A percentile compares a stretch with the other conserved stretches of the same genome.
These are phyloP conservation scores for Lachancea cidri DNA, from an alignment of 805 yeast species.

Conservation along the genomic window DNA sequence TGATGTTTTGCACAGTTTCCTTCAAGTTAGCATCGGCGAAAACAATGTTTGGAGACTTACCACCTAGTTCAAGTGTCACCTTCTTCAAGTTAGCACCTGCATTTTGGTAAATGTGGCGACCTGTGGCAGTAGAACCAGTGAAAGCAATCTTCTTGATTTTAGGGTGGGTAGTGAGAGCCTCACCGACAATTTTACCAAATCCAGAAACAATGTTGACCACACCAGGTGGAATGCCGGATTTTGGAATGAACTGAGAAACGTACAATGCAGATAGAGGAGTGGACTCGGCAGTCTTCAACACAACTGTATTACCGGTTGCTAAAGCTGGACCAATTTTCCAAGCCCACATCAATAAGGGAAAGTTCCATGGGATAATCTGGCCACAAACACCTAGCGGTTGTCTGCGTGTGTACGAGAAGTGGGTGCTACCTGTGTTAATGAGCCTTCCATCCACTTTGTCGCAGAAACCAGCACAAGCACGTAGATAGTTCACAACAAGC, in stretches of 20 bases:
- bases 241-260: slow-evolving; percentile 60
- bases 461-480: slow-evolving; percentile 88
- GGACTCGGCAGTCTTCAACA: slow-evolving; percentile 85
- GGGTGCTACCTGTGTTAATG: slow-evolving; percentile 67
- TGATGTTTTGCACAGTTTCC: slow-evolving; percentile 68
- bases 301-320: slow-evolving; percentile 85
- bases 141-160: slow-evolving; percentile 86
- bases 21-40: slow-evolving; percentile 81
- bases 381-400: slow-evolving; percentile 96
- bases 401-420: slow-evolving; percentile 73
- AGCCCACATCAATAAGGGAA: slow-evolving; percentile 88
- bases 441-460: slow-evolving; percentile 78
- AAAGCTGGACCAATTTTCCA: slow-evolving; percentile 95
- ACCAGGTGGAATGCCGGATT: slow-evolving; percentile 91
- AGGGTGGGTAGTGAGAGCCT: slow-evolving; percentile 70
- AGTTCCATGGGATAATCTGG: slow-evolving; percentile 96
- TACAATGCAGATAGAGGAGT: slow-evolving; percentile 86
- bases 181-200: slow-evolving; percentile 80
- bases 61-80: slow-evolving; percentile 92
- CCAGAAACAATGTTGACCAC: slow-evolving; percentile 86
- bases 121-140: slow-evolving; percentile 92
- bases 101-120: slow-evolving; percentile 72
- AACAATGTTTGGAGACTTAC: slow-evolving; percentile 89
- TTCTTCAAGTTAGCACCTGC: slow-evolving; percentile 84
- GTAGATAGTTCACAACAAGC: slow-evolving; percentile 60